Percentiles rank a stretch among this genome's conserved stretches.
Conservation (phyloP, 441 rosid species). For the Euphorbia corollata region DNA sequence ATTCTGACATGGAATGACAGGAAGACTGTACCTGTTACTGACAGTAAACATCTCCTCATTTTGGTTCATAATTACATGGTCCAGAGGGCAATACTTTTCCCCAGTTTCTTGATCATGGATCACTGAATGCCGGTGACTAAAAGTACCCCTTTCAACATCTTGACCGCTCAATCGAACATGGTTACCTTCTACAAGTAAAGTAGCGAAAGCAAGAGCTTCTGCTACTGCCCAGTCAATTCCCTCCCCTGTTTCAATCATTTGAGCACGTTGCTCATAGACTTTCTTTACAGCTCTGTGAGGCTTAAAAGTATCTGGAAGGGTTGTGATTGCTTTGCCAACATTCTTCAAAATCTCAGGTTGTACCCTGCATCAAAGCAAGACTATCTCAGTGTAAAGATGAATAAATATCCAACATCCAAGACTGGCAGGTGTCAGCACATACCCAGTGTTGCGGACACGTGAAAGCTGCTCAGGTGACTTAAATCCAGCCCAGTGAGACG, state of each 20-base stretch:
- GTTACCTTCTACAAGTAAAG: slow-evolving; percentile 85
- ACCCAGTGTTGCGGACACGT: slow-evolving; percentile 93
- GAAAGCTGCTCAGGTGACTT: slow-evolving; percentile 97
- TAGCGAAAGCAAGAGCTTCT: slow-evolving; percentile 93
- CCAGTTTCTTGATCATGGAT: slow-evolving; percentile 94
- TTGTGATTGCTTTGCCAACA: slow-evolving; percentile 82
- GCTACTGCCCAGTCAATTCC: slow-evolving; percentile 97
- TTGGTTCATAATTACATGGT: slow-evolving; percentile 73
- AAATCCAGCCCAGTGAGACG: slow-evolving; percentile 93
- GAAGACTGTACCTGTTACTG: slow-evolving; percentile 62
- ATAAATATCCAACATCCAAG: too few relatives aligned
- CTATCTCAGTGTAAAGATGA: too few relatives aligned
- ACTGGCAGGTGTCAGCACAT: not conserved
- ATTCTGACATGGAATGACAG: too few relatives aligned
- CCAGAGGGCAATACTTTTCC: slow-evolving; percentile 82
- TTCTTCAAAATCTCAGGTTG: slow-evolving; percentile 91
- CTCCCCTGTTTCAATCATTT: slow-evolving; percentile 87
- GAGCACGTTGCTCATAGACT: slow-evolving; percentile 76
- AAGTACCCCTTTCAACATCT: slow-evolving; percentile 98
- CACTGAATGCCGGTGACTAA: slow-evolving; percentile 88
- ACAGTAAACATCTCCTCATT: slow-evolving; percentile 96
- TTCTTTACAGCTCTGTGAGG: slow-evolving; percentile 85
- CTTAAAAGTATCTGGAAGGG: slow-evolving; percentile 72
- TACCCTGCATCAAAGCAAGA: slow-evolving; percentile 42
- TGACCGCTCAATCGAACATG: slow-evolving; percentile 98